These are phyloP conservation scores for Annulohypoxylon moriforme DNA, from an alignment of 495 filamentous ascomycete species.

Conservation along the genomic window DNA sequence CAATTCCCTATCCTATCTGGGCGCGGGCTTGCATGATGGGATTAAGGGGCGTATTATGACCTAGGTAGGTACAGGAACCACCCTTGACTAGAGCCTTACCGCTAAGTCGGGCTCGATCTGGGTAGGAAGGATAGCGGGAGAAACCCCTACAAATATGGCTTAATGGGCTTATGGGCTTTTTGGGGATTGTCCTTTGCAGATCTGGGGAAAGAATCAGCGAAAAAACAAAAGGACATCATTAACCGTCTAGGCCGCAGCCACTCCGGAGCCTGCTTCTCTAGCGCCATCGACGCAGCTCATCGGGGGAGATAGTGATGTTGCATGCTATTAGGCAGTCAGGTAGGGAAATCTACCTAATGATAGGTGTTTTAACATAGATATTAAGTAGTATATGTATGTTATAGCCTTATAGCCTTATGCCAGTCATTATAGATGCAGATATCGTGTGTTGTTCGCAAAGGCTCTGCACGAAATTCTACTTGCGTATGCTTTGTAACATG, in stretches of 20 bases:
- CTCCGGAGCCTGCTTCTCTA: constrained; percentile 43
- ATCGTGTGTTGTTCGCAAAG: not conserved
- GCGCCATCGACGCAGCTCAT: constrained; percentile 20
- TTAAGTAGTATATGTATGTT: no score
- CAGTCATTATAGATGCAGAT: not conserved
- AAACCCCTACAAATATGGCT: not conserved
- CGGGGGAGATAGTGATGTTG: constrained; percentile 12
- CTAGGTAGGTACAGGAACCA: constrained; percentile 7
- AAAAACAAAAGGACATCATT: constrained; percentile 14
- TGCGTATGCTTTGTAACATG: not conserved
- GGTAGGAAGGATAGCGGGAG: not conserved
- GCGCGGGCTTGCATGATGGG: not conserved
- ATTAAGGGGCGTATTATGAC: constrained; percentile 25
- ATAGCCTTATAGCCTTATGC: constrained; percentile 8
- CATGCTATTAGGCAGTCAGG: constrained; percentile 27
- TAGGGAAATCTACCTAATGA: not conserved
- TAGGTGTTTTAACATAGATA: not conserved
- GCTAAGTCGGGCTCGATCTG: not conserved
- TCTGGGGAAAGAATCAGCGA: constrained; percentile 33
- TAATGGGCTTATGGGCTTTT: constrained; percentile 10
- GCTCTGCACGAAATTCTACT: not conserved
- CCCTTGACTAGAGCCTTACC: constrained; percentile 7
- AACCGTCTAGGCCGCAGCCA: constrained; percentile 29
- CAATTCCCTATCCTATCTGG: not conserved
- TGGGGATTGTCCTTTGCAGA: constrained; percentile 14